Evolutionary conservation across 2,329 filamentous ascomycete species (phyloP), one percentile per base, ranked within the genome.

Genomic region (Berkeleyomyces rouxiae): DNA sequence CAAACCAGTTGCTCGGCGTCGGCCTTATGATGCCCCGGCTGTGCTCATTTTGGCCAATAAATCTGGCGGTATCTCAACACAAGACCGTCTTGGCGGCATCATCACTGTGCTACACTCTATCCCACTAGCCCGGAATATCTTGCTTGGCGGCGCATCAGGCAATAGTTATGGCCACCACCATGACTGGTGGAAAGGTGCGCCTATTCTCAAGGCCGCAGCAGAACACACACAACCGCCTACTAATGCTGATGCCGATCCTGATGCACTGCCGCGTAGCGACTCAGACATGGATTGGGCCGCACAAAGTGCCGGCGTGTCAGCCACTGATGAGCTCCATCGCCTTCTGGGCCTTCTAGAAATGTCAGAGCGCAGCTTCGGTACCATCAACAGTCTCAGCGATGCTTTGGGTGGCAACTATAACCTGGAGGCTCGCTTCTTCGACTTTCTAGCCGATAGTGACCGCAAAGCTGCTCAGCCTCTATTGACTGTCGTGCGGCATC

Each of bases 341-440:
- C 70, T 86, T 4, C 78, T 86, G 73, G 82, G 82, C 7, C 85
- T 86, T 65, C 74, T 86, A 2, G 82, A 85, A 63, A 73, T 71
- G 7, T 83, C 82, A 0, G 79, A 84, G 36, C 76, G 83, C 51
- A 79, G 77, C 51, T 84, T 84, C 66, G 83, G 80, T 11, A 80
- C 78, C 0, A 77, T 76, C 31, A 79, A 81, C 62, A 71, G 73
- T 4, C 70, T 84, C 4, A 39, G 66, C 73, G 40, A 70, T 72
- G 10, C 70, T 75, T 31, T 70, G 67, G 33, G 65, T 70, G n/a
- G 51, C 23, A 64, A 43, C 10, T 61, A 58, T 16, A 49, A 37
- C 4, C 43, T 61, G 31, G 62, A 64, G 68, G 64, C 42, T 59
- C 73, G 74, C 33, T 76, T 79, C 47, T 80, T 78, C 63, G 73